Evolutionary conservation across 1,284 basidiomycete genomes (phyloP), one percentile per base, ranked within the genome.

Genomic region (Cryptococcus neoformans): DNA sequence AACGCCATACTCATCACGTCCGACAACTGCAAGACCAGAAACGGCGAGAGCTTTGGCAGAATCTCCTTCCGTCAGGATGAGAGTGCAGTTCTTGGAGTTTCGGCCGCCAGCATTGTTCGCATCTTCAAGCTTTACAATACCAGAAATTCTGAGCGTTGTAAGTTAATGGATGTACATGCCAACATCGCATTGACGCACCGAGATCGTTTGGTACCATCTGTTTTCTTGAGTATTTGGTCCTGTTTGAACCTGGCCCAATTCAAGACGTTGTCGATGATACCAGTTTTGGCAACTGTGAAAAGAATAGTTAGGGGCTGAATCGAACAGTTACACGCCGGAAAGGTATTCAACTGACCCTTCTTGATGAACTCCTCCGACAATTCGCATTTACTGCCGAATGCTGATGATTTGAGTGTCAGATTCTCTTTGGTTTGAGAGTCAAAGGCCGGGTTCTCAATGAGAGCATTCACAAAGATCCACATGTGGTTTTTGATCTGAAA

Each of bases 341-440:
- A 16, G 10, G 6, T 21, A 11, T 12, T 11, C 14, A 28, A 44
- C 82, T 38, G 52, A 93, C 93, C 87, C 81, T 94, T 97, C 81
- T 96, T 97, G 80, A 95, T 83, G 71, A 99, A 97, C 0, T 96
- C 93, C 57, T 99, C 95, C 1, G 89, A 86, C 34, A 96, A 76
- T 1, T 91, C 90, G 75, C 88, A 93, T 59, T 89, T 90, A 50
- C 90, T 92, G 2, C 84, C 84, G 72, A 99, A 99, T 73, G 96
- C 95, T 49, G 86, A 88, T 42, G 87, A 81, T 28, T 89, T 87
- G 49, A 99, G 81, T 1, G 94, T 99, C 65, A 99, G 80, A 7
- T 88, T 91, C 78, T 99, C 96, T 81, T 99, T 99, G 49, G 96
- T 99, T 79, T 99, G 96, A 80, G 92, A 94, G 82, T 99, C 95